Conservation (phyloP, 306 rosid genomes). For the Acacia confusa region DNA sequence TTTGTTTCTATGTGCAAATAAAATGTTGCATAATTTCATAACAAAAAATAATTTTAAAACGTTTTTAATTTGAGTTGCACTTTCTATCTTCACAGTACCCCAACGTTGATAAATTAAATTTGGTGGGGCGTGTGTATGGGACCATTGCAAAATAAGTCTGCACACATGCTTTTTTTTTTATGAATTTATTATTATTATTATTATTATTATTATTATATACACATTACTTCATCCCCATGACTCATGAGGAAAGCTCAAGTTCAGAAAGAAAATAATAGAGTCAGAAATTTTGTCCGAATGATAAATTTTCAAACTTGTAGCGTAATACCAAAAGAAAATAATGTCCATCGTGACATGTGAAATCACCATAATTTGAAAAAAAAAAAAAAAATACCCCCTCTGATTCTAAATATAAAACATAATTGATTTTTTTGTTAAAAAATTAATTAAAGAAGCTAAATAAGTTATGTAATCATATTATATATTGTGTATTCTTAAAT, state of each 20-base stretch:
- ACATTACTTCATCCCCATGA: not conserved
- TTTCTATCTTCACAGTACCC: not conserved
- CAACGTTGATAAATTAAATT: not conserved
- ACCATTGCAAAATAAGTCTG: not conserved
- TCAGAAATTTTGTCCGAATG: not conserved
- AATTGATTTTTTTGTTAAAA: too few species aligned
- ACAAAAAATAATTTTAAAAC: not conserved
- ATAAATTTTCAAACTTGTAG: not conserved
- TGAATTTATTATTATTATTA: too few species aligned
- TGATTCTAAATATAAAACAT: too few species aligned
- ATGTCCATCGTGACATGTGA: not conserved
- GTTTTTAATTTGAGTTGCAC: not conserved
- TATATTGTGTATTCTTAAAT: too few species aligned
- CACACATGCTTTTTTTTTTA: not conserved
- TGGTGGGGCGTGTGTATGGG: not conserved
- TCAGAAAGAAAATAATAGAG: not conserved
- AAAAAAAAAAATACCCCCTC: too few species aligned
- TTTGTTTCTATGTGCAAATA: not conserved
- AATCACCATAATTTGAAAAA: not conserved
- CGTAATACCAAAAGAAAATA: not conserved
- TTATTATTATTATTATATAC: too few species aligned
- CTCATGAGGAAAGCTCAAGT: not conserved
- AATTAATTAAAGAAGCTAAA: too few species aligned
- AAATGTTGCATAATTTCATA: not conserved
- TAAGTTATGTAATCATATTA: too few species aligned